Percentiles rank a stretch among this genome's conserved stretches.
phyloP scores from a whole-genome alignment of 495 filamentous ascomycete genomes.

The Daldinia bambusicola region DNA sequence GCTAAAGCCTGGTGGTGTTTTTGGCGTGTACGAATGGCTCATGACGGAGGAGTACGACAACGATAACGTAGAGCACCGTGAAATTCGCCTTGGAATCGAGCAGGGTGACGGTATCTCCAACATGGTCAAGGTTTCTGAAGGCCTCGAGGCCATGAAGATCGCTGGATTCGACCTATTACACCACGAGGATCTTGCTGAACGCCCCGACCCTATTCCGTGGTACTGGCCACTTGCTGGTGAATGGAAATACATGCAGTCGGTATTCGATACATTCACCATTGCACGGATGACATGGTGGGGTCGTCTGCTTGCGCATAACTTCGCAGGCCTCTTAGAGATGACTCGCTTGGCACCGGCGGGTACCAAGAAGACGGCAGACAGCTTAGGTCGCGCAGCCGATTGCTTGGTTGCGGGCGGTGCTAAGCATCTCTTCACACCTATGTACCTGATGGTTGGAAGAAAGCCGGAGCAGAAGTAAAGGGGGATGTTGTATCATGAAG shows the following conservation, averaged over 20 bases:
- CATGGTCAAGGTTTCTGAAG: constrained; percentile 93
- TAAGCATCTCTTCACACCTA: constrained; percentile 96
- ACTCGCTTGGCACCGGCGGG: constrained; percentile 80
- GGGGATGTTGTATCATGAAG: not conserved
- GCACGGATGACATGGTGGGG: constrained; percentile 91
- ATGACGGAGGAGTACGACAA: constrained; percentile 98
- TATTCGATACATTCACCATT: constrained; percentile 85
- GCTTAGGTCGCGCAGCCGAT: constrained; percentile 83
- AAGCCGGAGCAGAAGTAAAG: constrained; percentile 70
- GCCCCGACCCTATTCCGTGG: constrained; percentile 84
- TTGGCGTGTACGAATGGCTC: constrained; percentile 99
- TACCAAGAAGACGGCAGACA: constrained; percentile 95
- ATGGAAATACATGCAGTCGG: constrained; percentile 80
- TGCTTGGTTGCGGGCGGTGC: constrained; percentile 88
- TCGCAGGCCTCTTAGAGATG: constrained; percentile 81
- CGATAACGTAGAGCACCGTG: constrained; percentile 83
- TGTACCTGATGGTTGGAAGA: constrained; percentile 98
- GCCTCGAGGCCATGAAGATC: constrained; percentile 82
- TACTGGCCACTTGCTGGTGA: constrained; percentile 90
- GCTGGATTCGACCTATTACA: constrained; percentile 88
- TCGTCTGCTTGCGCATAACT: constrained; percentile 76
- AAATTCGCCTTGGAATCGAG: constrained; percentile 94
- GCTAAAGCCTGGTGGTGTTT: constrained; percentile 93
- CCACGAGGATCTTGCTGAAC: constrained; percentile 90
- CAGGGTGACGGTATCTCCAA: constrained; percentile 97